phyloP scores from a whole-genome alignment of 2,329 filamentous ascomycete species.

The Calycina marina region DNA sequence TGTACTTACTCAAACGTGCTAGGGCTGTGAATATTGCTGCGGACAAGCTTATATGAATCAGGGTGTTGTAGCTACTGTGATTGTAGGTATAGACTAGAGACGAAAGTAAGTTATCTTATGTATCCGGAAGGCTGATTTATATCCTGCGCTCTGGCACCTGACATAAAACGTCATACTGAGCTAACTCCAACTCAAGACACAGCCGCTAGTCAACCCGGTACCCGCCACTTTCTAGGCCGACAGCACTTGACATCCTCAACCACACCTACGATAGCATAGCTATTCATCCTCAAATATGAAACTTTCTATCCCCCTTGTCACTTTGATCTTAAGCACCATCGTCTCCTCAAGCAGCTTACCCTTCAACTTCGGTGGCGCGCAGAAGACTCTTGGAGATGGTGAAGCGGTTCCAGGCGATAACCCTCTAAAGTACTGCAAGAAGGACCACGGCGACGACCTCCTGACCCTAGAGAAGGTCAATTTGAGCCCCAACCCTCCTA shows the following conservation, averaged over 20 bases:
- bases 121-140: no score
- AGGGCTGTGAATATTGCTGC: not conserved
- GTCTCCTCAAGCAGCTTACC: constrained; percentile 28
- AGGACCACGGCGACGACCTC: constrained; percentile 53
- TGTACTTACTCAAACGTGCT: no score
- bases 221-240: constrained; percentile 1
- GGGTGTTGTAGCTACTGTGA: not conserved
- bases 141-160: no score
- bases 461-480: constrained; percentile 68
- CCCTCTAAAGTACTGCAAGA: constrained; percentile 62
- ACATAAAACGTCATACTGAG: not conserved
- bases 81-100: not conserved
- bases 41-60: not conserved
- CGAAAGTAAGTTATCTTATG: not conserved
- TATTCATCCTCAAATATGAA: constrained; percentile 18
- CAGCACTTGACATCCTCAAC: constrained; percentile 2
- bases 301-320: constrained; percentile 15
- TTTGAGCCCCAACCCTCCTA: constrained; percentile 70
- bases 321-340: constrained; percentile 17
- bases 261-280: constrained; percentile 2
- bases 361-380: constrained; percentile 30
- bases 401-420: constrained; percentile 50
- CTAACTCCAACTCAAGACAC: not conserved
- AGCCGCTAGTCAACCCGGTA: not conserved
- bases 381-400: constrained; percentile 32